These are phyloP conservation scores for Phytophthora macrochlamydospora DNA, from an alignment of 352 stramenopile species.

Conservation along the genomic window DNA sequence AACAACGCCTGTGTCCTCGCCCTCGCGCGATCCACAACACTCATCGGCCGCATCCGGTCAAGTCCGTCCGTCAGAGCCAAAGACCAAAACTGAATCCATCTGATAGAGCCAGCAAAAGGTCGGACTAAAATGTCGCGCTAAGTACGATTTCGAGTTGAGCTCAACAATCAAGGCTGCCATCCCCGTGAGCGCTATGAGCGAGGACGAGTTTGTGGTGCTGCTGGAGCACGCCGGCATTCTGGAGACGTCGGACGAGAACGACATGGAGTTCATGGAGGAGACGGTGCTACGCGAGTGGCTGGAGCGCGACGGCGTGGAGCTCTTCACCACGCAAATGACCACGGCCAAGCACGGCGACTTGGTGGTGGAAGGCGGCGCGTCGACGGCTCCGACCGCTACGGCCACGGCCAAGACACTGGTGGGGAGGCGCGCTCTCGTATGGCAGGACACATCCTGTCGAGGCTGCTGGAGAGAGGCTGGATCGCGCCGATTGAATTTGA, in stretches of 20 bases:
- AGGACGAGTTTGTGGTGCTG: conserved; percentile 88
- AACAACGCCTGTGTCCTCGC: not conserved
- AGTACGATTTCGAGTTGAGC: not conserved
- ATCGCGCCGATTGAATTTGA: conserved; percentile 61
- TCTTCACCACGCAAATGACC: conserved; percentile 51
- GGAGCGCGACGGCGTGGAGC: conserved; percentile 66
- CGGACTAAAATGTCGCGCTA: not conserved
- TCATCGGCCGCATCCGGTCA: not conserved
- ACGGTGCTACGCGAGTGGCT: conserved; percentile 73
- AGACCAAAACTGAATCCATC: not conserved
- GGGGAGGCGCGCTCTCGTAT: conserved; percentile 38
- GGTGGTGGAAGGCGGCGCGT: conserved; percentile 27
- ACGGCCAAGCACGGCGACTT: conserved; percentile 24
- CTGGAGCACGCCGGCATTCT: conserved; percentile 81
- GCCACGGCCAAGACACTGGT: conserved; percentile 32
- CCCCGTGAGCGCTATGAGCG: conserved; percentile 48
- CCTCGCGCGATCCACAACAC: not conserved
- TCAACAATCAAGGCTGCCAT: conserved; percentile 1
- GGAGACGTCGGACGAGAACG: conserved; percentile 70
- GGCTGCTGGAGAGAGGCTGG: conserved; percentile 66
- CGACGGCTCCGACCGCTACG: conserved; percentile 19
- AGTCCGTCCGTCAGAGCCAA: not conserved
- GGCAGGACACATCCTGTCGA: conserved; percentile 52
- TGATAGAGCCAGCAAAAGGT: not conserved
- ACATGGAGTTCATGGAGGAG: conserved; percentile 75